Conservation (phyloP, 1,284 basidiomycete species). For the Pseudozyma tsukubaensis region DNA sequence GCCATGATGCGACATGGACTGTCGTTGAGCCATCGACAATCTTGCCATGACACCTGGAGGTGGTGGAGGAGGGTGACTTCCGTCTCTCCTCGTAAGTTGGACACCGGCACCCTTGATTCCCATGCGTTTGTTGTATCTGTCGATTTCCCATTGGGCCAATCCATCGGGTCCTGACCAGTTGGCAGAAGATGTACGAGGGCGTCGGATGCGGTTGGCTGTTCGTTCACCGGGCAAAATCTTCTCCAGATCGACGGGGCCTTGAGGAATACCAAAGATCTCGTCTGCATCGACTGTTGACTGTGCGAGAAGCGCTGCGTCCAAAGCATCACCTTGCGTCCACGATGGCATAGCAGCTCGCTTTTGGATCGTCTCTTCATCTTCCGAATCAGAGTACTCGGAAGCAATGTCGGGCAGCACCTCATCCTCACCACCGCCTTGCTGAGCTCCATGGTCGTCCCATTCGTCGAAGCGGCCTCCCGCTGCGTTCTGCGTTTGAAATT, state of each 20-base stretch:
- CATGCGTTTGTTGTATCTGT: slow-evolving; percentile 65
- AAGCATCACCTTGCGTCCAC: slow-evolving; percentile 62
- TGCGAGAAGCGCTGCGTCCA: slow-evolving; percentile 56
- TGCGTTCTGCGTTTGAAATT: slow-evolving; percentile 36
- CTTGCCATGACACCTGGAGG: slow-evolving; percentile 33
- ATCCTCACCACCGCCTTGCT: slow-evolving; percentile 25
- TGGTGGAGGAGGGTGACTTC: slow-evolving; percentile 32
- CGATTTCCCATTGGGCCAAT: slow-evolving; percentile 65
- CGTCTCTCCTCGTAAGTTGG: slow-evolving; percentile 27
- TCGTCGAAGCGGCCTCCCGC: slow-evolving; percentile 39
- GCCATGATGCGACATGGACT: slow-evolving; percentile 24
- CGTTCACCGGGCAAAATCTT: slow-evolving; percentile 58
- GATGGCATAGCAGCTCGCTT: slow-evolving; percentile 59
- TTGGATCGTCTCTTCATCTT: slow-evolving; percentile 62
- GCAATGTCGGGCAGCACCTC: slow-evolving; percentile 58
- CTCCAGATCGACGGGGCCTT: slow-evolving; percentile 61
- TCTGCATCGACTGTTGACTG: slow-evolving; percentile 63
- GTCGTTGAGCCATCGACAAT: slow-evolving; percentile 33
- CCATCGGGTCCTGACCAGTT: slow-evolving; percentile 64
- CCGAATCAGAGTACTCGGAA: slow-evolving; percentile 65
- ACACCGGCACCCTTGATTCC: slow-evolving; percentile 55
- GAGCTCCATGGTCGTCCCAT: slow-evolving; percentile 22
- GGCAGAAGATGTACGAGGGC: slow-evolving; percentile 60
- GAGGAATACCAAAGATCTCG: slow-evolving; percentile 65
- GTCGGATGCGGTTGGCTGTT: slow-evolving; percentile 44